Percentiles rank a stretch among this genome's conserved stretches.
Evolutionary conservation across 208 protist species (phyloP).

Genomic region (Novymonas esmeraldas): DNA sequence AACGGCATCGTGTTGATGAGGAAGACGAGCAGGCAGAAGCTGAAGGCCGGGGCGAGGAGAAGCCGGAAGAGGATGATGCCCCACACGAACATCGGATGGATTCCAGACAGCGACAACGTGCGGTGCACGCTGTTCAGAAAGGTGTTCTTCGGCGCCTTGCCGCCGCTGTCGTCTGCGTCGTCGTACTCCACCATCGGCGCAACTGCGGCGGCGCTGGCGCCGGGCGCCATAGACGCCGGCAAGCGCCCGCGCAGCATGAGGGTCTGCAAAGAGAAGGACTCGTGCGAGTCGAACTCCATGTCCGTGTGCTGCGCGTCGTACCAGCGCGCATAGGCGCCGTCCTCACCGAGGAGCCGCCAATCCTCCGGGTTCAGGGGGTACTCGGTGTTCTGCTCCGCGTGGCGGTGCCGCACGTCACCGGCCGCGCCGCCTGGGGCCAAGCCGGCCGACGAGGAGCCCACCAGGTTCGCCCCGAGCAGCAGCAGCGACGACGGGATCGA

Average conservation of each 20-base stretch:
- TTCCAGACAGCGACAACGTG: constrained; percentile 43
- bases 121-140: constrained; percentile 21
- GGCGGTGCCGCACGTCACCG: constrained; percentile 37
- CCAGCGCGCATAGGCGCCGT: constrained; percentile 23
- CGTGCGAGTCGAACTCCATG: constrained; percentile 46
- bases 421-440: constrained; percentile 4
- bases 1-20: constrained; percentile 46
- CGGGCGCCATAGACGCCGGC: constrained; percentile 11
- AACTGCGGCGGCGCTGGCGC: constrained; percentile 5
- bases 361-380: constrained; percentile 37
- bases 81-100: constrained; percentile 61
- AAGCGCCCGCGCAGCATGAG: constrained; percentile 20
- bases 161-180: neutral
- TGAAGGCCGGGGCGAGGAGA: constrained; percentile 55
- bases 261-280: constrained; percentile 35
- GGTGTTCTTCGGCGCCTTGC: neutral
- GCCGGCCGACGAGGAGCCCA: constrained; percentile 27
- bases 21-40: constrained; percentile 50
- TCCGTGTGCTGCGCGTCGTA: constrained; percentile 43
- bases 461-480: constrained; percentile 74
- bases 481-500: constrained; percentile 78
- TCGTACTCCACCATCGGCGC: neutral
- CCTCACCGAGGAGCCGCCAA: constrained; percentile 34
- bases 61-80: constrained; percentile 61
- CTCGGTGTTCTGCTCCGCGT: constrained; percentile 78